phyloP scores from a whole-genome alignment of 2,329 filamentous ascomycete genomes.

The Cryphonectria carpinicola region DNA sequence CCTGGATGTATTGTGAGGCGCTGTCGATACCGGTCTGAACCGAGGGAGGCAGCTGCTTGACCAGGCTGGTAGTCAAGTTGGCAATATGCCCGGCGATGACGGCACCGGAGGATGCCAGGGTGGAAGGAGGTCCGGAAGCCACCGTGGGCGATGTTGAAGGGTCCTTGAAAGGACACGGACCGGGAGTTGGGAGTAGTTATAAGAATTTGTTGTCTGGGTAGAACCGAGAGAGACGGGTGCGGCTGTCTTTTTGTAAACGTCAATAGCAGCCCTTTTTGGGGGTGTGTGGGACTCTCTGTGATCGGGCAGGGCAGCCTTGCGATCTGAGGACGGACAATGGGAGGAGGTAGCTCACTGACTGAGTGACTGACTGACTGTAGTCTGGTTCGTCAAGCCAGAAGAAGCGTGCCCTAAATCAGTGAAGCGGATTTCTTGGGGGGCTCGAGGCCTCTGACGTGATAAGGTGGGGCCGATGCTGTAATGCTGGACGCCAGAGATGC shows the following conservation, averaged over 20 bases:
- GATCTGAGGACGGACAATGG: background rate
- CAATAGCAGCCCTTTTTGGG: background rate
- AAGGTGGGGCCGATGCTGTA: slow-evolving; percentile 28
- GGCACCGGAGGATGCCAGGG: slow-evolving; percentile 66
- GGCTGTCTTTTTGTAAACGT: background rate
- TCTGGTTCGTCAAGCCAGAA: background rate
- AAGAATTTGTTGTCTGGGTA: background rate
- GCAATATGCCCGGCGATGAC: slow-evolving; percentile 50
- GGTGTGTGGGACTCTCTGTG: background rate
- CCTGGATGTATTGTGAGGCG: slow-evolving; percentile 55
- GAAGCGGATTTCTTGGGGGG: background rate
- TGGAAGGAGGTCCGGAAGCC: slow-evolving; percentile 59
- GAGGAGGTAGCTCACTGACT: background rate
- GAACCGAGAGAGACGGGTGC: slow-evolving; percentile 6
- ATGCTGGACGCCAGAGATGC: slow-evolving; percentile 9
- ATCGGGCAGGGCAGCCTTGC: background rate
- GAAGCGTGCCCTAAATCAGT: slow-evolving; percentile 11
- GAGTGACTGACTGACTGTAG: background rate
- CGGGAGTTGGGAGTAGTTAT: slow-evolving; percentile 15
- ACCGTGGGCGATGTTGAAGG: slow-evolving; percentile 55
- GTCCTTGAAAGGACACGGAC: slow-evolving; percentile 46
- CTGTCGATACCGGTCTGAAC: slow-evolving; percentile 59
- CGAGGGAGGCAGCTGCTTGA: slow-evolving; percentile 46
- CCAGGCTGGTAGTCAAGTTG: slow-evolving; percentile 54
- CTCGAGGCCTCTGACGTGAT: slow-evolving; percentile 25